Conservation (phyloP, 129 eudicot species). For the Kitagawia praeruptora region DNA sequence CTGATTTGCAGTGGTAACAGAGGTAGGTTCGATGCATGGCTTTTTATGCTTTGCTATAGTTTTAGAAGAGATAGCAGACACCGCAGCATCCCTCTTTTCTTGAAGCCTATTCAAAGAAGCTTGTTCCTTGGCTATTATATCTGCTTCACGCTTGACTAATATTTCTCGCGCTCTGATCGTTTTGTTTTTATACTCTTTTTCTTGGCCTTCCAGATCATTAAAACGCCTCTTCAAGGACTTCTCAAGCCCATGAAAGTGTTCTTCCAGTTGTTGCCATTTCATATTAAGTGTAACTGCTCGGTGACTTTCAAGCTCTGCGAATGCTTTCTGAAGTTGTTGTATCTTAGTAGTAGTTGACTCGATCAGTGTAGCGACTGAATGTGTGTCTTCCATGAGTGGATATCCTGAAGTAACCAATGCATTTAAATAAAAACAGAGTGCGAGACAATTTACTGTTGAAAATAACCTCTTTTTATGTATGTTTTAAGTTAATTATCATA, state of each 20-base stretch:
- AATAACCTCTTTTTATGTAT: not conserved
- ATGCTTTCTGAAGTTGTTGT: constrained; percentile 95
- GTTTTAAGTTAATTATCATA: not conserved
- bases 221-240: constrained; percentile 95
- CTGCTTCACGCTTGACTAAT: constrained; percentile 69
- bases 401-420: constrained; percentile 20
- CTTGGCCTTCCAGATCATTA: constrained; percentile 90
- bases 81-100: constrained; percentile 82
- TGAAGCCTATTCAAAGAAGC: constrained; percentile 69
- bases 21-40: constrained; percentile 25
- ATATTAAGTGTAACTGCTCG: constrained; percentile 74
- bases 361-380: constrained; percentile 61
- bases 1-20: constrained; percentile 18
- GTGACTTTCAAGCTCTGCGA: constrained; percentile 93
- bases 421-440: not conserved
- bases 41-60: constrained; percentile 41
- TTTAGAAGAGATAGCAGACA: constrained; percentile 42
- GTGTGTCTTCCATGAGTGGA: constrained; percentile 58
- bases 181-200: constrained; percentile 79
- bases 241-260: constrained; percentile 93
- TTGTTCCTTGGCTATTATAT: constrained; percentile 71
- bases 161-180: constrained; percentile 47
- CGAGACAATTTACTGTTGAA: not conserved
- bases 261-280: constrained; percentile 95
- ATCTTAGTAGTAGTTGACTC: constrained; percentile 84